Conservation (phyloP, 2,329 filamentous ascomycete genomes). For the Phyllosticta citribraziliensis region DNA sequence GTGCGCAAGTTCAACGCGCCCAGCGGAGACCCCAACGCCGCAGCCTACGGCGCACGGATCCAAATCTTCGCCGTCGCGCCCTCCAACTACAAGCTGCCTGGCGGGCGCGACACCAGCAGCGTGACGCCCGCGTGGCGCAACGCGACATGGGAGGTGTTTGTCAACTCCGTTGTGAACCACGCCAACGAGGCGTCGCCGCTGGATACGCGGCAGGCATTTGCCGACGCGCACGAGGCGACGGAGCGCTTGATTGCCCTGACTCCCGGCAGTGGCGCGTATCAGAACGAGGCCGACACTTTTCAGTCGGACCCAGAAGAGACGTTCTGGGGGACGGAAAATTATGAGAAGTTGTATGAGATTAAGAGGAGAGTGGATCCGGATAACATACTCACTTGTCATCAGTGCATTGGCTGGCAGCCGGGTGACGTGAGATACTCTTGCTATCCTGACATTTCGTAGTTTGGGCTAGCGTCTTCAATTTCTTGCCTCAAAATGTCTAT, state of each 20-base stretch:
- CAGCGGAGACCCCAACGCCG: constrained; percentile 1
- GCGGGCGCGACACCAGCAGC: background rate
- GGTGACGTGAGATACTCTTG: background rate
- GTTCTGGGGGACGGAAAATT: background rate
- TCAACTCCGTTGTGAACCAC: constrained; percentile 27
- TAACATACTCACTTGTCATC: background rate
- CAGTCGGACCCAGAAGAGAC: background rate
- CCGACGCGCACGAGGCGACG: background rate
- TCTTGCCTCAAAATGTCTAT: background rate
- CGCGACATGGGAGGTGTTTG: constrained; percentile 13
- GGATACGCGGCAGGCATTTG: constrained; percentile 1
- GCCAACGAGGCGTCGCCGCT: constrained; percentile 25
- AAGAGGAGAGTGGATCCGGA: constrained; percentile 3
- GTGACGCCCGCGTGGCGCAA: constrained; percentile 40
- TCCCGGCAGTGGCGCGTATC: background rate
- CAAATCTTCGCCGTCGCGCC: constrained; percentile 11
- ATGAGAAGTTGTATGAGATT: background rate
- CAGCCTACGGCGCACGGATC: constrained; percentile 12
- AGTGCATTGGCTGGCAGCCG: background rate
- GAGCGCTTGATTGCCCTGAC: background rate
- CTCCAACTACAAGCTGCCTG: background rate
- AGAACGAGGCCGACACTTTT: background rate
- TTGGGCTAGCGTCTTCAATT: background rate
- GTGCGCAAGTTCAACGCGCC: constrained; percentile 6
- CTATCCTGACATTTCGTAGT: background rate